Evolutionary conservation across 345 rosid species (phyloP).

Genomic region (Geranium rotundifolium): DNA sequence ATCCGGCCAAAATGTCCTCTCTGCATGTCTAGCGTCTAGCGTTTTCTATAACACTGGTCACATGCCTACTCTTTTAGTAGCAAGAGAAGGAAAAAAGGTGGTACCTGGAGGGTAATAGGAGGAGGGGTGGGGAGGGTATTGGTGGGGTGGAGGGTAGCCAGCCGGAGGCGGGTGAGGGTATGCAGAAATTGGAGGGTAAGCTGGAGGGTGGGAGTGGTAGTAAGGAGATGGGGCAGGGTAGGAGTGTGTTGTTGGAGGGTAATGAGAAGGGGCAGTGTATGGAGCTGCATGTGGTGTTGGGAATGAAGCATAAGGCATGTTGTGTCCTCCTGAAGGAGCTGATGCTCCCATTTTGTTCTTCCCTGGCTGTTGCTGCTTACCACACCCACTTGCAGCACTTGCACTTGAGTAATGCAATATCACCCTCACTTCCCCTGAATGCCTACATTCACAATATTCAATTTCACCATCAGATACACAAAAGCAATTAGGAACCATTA

Average conservation of each 20-base stretch:
- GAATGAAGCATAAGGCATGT: constrained; percentile 6
- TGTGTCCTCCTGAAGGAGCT: constrained; percentile 4
- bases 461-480: background rate
- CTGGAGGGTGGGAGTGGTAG: background rate
- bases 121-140: constrained; percentile 1
- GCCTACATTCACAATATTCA: constrained; percentile 13
- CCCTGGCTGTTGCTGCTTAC: too few species aligned
- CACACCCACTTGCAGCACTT: too few species aligned
- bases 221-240: too few species aligned
- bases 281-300: too few species aligned
- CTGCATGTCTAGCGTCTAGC: too few species aligned
- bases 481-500: background rate
- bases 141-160: constrained; percentile 11
- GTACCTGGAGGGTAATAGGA: background rate
- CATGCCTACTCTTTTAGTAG: too few species aligned
- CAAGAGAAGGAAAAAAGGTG: too few species aligned
- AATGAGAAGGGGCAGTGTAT: background rate
- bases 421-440: constrained; percentile 35
- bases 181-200: background rate
- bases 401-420: constrained; percentile 26
- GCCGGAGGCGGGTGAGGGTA: constrained; percentile 1
- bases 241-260: background rate
- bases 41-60: too few species aligned
- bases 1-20: too few species aligned
- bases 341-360: background rate